Base-by-base conservation (phyloP, 441 rosid genomes). In the Eutrema salsugineum region DNA sequence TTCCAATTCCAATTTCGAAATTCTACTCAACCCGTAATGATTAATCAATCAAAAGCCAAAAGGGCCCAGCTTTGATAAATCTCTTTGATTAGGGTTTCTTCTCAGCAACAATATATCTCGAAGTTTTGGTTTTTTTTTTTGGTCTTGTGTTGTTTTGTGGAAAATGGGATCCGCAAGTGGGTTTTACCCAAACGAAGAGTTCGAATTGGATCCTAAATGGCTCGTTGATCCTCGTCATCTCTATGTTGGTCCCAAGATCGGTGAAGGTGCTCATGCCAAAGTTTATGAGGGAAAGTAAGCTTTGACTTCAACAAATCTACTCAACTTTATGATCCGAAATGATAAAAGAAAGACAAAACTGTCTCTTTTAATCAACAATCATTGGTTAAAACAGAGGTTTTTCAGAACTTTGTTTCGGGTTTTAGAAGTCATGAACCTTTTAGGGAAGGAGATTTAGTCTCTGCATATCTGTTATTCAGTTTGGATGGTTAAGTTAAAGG, bases 261-360 rank as follows among this genome's bases (percentile, higher is more conserved):
- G 99, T 28, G 99, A 94, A 76, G 97, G 99, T 60, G 97, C 97
- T 73, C 99, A 91, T 86, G 99, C 97, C 77, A 91, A 94, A 82
- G 99, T 94, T 11, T 94, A 91, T 7, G 96, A 94, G 80, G 99
- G 97, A 71, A 94, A 90, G 99, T 94, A 84, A 88, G 99, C 54
- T 75, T 87, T 79, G 66, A 78, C 72, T 70, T 42, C 67, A 3
- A 15, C 67, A 3, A 15, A 14, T 40, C 33, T 38, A 5, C n/a
- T 66, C 35, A 19, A 6, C 39, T 63, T 72, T 64, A 22, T 55
- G 27, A 40, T 71, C 75, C 16, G 1, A 1, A 36, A 12, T 38
- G 11, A 15, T 8, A 19, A 0, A 58, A 22, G 24, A 38, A 8
- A 48, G 59, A 10, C 15, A 38, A 63, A 27, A 11, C 28, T 19